These are phyloP conservation scores for Naganishia albida DNA, from an alignment of 1,284 basidiomycete genomes.

Conservation along the genomic window DNA sequence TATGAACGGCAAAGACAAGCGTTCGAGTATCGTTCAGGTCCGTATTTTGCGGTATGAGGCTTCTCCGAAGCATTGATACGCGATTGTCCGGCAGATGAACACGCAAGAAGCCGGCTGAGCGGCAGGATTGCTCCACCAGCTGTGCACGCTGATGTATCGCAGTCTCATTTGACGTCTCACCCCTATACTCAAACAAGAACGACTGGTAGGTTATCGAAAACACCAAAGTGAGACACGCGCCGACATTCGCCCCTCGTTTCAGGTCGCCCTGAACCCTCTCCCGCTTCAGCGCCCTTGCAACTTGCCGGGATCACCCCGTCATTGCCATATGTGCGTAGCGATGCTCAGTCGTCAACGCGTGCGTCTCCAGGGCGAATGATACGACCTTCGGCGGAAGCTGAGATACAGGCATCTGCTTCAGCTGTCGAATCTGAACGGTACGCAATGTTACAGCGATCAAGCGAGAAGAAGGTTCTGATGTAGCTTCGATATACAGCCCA, in stretches of 20 bases:
- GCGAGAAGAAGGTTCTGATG: no score
- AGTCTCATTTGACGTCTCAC: background rate
- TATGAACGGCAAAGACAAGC: conserved; percentile 23
- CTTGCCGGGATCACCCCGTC: background rate
- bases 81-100: background rate
- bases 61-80: background rate
- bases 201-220: background rate
- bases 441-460: no score
- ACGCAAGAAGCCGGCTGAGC: background rate
- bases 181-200: background rate
- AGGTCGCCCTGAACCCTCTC: background rate
- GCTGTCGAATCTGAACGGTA: background rate
- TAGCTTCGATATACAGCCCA: background rate
- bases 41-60: background rate
- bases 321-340: background rate
- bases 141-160: background rate
- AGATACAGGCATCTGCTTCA: background rate
- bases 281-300: background rate
- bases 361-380: background rate
- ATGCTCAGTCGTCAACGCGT: background rate
- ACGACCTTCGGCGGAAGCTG: background rate
- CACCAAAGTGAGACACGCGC: no score
- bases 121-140: background rate
- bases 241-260: no score
- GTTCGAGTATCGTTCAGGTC: conserved; percentile 9